These are phyloP conservation scores for Harringtonia aguacate DNA, from an alignment of 2,329 filamentous ascomycete genomes.

Conservation along the genomic window DNA sequence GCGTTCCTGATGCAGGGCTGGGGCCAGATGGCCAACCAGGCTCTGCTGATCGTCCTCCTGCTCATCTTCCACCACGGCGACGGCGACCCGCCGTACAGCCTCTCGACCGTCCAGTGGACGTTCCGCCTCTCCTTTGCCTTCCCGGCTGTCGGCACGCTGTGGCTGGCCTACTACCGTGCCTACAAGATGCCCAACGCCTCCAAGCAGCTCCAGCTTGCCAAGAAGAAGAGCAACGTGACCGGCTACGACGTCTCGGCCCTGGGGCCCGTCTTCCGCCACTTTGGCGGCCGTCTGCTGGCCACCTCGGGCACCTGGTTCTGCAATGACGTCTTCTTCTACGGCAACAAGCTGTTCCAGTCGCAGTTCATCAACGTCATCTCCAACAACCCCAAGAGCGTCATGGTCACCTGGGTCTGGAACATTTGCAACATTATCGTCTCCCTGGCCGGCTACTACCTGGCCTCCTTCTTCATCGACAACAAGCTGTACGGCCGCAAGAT, in stretches of 20 bases:
- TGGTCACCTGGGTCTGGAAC: constrained; percentile 88
- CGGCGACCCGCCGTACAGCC: constrained; percentile 67
- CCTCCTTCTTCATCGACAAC: constrained; percentile 84
- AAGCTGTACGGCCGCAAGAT: constrained; percentile 92
- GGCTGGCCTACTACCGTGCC: constrained; percentile 92
- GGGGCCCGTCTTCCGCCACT: constrained; percentile 66
- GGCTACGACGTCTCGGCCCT: constrained; percentile 87
- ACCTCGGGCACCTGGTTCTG: constrained; percentile 87
- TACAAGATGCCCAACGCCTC: constrained; percentile 89
- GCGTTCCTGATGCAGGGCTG: constrained; percentile 98
- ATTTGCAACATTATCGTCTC: constrained; percentile 83
- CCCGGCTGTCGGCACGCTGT: constrained; percentile 80
- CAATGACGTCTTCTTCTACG: constrained; percentile 98
- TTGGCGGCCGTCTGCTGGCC: constrained; percentile 75
- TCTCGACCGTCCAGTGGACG: constrained; percentile 72
- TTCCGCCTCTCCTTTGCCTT: constrained; percentile 90
- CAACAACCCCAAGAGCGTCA: constrained; percentile 44
- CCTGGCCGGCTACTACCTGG: constrained; percentile 79
- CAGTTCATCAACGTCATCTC: constrained; percentile 15
- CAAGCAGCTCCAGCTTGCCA: constrained; percentile 70
- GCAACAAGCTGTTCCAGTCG: constrained; percentile 26
- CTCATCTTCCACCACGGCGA: constrained; percentile 78
- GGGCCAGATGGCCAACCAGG: constrained; percentile 94
- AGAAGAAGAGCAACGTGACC: constrained; percentile 78
- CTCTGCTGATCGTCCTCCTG: constrained; percentile 74